These are phyloP conservation scores for Fraxinus anomala DNA, from an alignment of 257 asterid species.

Conservation along the genomic window DNA sequence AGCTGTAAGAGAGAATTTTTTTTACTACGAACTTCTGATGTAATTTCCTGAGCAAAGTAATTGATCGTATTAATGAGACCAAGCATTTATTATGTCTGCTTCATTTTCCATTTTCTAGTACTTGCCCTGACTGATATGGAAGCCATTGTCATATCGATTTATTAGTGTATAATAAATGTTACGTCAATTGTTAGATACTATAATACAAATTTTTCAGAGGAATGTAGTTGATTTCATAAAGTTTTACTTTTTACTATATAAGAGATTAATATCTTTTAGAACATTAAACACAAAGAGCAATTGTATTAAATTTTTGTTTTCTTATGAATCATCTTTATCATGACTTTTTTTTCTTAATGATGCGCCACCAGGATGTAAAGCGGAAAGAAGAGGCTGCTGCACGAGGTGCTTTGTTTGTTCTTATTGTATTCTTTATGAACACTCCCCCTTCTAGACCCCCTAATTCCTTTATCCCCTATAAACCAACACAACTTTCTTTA, in stretches of 20 bases:
- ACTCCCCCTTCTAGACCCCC: neutral
- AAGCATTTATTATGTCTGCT: neutral
- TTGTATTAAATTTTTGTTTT: slow-evolving; percentile 4
- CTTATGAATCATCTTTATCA: neutral
- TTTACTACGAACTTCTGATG: neutral
- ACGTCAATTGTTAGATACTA: neutral
- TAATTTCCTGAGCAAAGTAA: neutral
- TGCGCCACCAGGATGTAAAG: slow-evolving; percentile 62
- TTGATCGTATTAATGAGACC: neutral
- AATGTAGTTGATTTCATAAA: slow-evolving; percentile 2
- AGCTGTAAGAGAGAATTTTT: neutral
- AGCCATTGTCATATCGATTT: neutral
- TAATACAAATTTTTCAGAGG: neutral
- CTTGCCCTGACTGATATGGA: neutral
- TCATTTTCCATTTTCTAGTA: neutral
- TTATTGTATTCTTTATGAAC: slow-evolving; percentile 13
- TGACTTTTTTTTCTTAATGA: slow-evolving; percentile 6
- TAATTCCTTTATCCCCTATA: slow-evolving; percentile 14
- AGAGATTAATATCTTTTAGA: neutral
- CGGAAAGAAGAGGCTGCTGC: slow-evolving; percentile 90
- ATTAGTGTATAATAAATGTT: neutral
- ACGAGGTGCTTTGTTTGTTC: slow-evolving; percentile 55
- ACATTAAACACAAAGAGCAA: neutral
- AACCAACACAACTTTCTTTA: slow-evolving; percentile 1
- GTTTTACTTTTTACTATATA: neutral